These are phyloP conservation scores for Aspergillus terreus DNA, from an alignment of 2,329 filamentous ascomycete species.

Conservation along the genomic window DNA sequence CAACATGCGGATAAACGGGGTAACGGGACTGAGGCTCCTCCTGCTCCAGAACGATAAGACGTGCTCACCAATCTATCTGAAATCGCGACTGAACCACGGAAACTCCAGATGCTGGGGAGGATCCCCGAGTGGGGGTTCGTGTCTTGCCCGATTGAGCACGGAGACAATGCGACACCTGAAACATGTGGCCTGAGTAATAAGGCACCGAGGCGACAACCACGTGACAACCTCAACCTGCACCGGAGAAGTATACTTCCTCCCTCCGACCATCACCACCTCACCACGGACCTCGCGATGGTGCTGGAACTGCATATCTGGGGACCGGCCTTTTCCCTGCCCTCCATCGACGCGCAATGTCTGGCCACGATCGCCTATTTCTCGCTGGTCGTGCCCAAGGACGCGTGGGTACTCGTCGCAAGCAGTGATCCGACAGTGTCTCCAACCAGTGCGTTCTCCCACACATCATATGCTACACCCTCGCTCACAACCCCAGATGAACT, in stretches of 20 bases:
- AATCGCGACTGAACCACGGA: too few species aligned
- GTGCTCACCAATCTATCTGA: too few species aligned
- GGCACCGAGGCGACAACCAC: not conserved
- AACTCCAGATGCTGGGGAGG: too few species aligned
- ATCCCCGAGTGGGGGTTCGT: too few species aligned
- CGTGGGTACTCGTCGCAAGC: constrained; percentile 70
- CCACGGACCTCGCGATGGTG: constrained; percentile 41
- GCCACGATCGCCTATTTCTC: constrained; percentile 76
- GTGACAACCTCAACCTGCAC: not conserved
- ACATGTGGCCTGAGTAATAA: too few species aligned
- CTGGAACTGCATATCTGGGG: constrained; percentile 87
- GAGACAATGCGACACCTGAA: too few species aligned
- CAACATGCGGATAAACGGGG: too few species aligned
- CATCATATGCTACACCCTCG: not conserved
- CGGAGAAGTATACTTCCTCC: not conserved
- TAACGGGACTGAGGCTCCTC: too few species aligned
- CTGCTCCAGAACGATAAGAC: too few species aligned
- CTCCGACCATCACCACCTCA: not conserved
- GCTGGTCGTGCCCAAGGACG: constrained; percentile 53
- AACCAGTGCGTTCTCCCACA: constrained; percentile 54
- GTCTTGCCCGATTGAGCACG: too few species aligned
- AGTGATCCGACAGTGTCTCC: constrained; percentile 70
- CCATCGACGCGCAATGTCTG: constrained; percentile 86
- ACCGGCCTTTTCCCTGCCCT: constrained; percentile 80
- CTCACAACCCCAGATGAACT: constrained; percentile 46